phyloP scores from a whole-genome alignment of 2,329 filamentous ascomycete genomes.

The Fusarium zealandicum region DNA sequence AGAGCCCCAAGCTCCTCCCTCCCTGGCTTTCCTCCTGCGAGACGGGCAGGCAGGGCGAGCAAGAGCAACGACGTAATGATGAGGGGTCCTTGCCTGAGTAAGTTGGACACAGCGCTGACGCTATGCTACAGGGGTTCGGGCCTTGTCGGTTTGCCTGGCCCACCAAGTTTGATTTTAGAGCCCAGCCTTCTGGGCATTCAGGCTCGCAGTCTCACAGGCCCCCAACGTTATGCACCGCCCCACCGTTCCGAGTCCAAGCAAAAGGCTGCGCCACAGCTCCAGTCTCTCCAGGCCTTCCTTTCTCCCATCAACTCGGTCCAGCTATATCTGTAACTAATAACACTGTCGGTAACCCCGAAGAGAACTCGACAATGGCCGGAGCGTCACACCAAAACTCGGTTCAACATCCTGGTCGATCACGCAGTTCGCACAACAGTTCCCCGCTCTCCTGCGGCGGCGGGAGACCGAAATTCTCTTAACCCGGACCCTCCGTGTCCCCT shows the following conservation, averaged over 20 bases:
- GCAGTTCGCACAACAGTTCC: not conserved
- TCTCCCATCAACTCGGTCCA: not conserved
- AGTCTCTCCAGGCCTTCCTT: not conserved
- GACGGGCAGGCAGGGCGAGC: too few species aligned
- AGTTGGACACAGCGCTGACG: slow-evolving; percentile 35
- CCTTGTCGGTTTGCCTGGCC: slow-evolving; percentile 14
- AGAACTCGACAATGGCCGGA: slow-evolving; percentile 4
- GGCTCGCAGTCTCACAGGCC: slow-evolving; percentile 10
- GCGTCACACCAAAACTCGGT: not conserved
- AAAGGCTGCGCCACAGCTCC: slow-evolving; percentile 1
- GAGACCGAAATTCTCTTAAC: too few species aligned
- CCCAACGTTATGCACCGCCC: slow-evolving; percentile 7
- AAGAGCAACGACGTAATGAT: slow-evolving; percentile 39
- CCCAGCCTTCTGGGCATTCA: slow-evolving; percentile 20
- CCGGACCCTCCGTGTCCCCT: slow-evolving; percentile 4
- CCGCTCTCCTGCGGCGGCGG: not conserved
- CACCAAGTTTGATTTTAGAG: not conserved
- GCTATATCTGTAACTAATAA: not conserved
- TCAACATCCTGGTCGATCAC: not conserved
- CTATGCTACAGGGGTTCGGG: slow-evolving; percentile 29
- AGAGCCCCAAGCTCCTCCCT: too few species aligned
- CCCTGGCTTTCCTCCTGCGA: not conserved
- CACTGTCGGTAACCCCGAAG: slow-evolving; percentile 29
- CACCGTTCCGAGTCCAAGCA: not conserved
- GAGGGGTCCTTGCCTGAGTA: slow-evolving; percentile 32